Evolutionary conservation across 2,329 filamentous ascomycete genomes (phyloP), one percentile per base, ranked within the genome.

Genomic region (Clonostachys rhizophaga): DNA sequence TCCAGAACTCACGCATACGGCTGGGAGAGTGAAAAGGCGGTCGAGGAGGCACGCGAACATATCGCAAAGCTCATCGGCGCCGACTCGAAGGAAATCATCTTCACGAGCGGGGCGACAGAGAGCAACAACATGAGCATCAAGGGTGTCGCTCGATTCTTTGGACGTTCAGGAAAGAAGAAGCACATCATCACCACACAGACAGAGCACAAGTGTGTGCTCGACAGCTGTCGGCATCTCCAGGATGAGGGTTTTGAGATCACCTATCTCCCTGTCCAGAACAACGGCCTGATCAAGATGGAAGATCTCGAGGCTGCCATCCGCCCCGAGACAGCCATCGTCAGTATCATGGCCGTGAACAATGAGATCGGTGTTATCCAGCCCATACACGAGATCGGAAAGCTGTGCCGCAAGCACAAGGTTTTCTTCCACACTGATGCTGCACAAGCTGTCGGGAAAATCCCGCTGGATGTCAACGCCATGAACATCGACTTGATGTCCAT

Each of bases 111-210:
- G 47, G 94, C 94, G 14, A 99, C 94, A 0, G 94, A 99, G 74
- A 96, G 91, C 64, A 99, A 99, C 71, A 99, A 99, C 62, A 99
- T 99, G 94, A 96, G 91, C 68, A 90, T 99, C 73, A 99, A 99
- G 73, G 94, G 94, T 53, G 92, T 99, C 9, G 91, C 94, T 17
- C 81, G 92, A 53, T 99, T 99, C 72, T 96, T 96, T 65, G 91
- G 90, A 55, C 83, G 89, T 49, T 84, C 83, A 3, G 91, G 91
- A 58, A 96, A 96, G 82, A 97, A 97, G 83, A 96, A 88, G 72
- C 94, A 99, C 69, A 92, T 99, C 61, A 91, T 99, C 67, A 99
- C 94, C 20, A 90, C 84, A 37, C 94, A 97, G 72, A 99, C 94
- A 0, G 94, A 99, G 71, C 94, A 99, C 78, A 99, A 99, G 74